phyloP scores from a whole-genome alignment of 2,329 filamentous ascomycete genomes.

The Lecanicillium sp. region DNA sequence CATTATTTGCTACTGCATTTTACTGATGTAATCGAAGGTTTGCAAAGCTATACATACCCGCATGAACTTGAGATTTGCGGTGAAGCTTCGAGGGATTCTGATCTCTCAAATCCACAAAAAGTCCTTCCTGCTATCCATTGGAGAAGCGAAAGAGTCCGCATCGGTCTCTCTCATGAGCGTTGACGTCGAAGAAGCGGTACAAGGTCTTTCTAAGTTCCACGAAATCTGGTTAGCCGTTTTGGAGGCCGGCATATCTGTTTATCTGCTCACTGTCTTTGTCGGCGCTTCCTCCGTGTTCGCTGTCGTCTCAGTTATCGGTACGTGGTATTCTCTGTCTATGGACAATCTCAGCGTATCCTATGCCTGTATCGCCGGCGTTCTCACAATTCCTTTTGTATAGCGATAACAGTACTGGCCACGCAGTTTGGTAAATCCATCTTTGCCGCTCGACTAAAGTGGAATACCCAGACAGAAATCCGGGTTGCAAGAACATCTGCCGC shows the following conservation, averaged over 20 bases:
- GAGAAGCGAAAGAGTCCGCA: constrained; percentile 26
- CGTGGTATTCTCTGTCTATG: too few relatives aligned
- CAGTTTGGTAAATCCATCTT: background rate
- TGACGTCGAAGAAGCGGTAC: constrained; percentile 29
- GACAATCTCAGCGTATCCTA: too few relatives aligned
- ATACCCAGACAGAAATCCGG: constrained; percentile 2
- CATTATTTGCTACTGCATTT: too few relatives aligned
- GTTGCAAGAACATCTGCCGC: constrained; percentile 1
- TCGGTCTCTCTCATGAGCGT: constrained; percentile 37
- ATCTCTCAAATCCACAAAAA: constrained; percentile 41
- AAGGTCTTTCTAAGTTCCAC: constrained; percentile 18
- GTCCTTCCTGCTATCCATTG: constrained; percentile 24
- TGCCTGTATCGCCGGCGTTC: too few relatives aligned
- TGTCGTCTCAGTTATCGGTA: constrained; percentile 12
- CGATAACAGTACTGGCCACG: background rate
- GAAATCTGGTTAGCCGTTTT: constrained; percentile 29
- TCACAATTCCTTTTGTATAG: too few relatives aligned
- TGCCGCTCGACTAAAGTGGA: constrained; percentile 1
- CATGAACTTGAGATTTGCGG: constrained; percentile 32
- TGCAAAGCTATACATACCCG: too few relatives aligned
- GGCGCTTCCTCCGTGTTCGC: constrained; percentile 19
- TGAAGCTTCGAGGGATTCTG: constrained; percentile 26
- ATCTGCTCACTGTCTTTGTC: constrained; percentile 25
- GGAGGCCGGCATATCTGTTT: constrained; percentile 28
- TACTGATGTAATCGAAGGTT: too few relatives aligned